Evolutionary conservation across 495 filamentous ascomycete genomes (phyloP).

Genomic region (Tetracladium setigerum): DNA sequence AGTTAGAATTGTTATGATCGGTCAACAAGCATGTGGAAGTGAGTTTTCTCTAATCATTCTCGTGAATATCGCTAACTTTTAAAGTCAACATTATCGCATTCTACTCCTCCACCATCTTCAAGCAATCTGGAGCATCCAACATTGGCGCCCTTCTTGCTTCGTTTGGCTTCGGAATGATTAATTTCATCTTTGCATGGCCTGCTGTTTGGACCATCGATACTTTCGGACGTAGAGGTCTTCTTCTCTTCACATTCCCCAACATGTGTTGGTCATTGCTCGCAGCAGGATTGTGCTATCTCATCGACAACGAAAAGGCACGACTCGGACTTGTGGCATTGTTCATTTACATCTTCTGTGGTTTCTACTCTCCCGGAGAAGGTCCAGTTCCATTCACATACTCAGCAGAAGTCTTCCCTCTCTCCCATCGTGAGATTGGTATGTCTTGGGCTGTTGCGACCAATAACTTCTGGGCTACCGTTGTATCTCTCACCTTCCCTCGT

Average conservation of each 20-base stretch:
- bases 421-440: constrained; percentile 71
- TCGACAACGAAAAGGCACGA: constrained; percentile 33
- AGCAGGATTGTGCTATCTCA: constrained; percentile 51
- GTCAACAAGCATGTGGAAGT: constrained; percentile 51
- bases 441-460: constrained; percentile 65
- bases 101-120: constrained; percentile 57
- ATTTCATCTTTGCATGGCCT: constrained; percentile 55
- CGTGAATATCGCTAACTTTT: constrained; percentile 9
- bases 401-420: constrained; percentile 75
- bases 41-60: neutral
- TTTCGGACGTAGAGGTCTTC: constrained; percentile 52
- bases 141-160: constrained; percentile 43
- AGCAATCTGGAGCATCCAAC: constrained; percentile 36
- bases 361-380: constrained; percentile 65
- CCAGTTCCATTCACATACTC: constrained; percentile 70
- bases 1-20: constrained; percentile 64
- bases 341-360: constrained; percentile 58
- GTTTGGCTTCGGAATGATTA: constrained; percentile 52
- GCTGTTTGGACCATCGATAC: constrained; percentile 65
- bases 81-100: constrained; percentile 60
- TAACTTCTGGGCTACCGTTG: constrained; percentile 65
- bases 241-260: constrained; percentile 58
- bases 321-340: constrained; percentile 53
- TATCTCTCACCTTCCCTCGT: constrained; percentile 63
- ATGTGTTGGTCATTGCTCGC: constrained; percentile 50